A percentile compares a stretch with the other conserved stretches of the same genome.
These are phyloP conservation scores for Penicillium mononematosum DNA, from an alignment of 495 filamentous ascomycete species.

Conservation along the genomic window DNA sequence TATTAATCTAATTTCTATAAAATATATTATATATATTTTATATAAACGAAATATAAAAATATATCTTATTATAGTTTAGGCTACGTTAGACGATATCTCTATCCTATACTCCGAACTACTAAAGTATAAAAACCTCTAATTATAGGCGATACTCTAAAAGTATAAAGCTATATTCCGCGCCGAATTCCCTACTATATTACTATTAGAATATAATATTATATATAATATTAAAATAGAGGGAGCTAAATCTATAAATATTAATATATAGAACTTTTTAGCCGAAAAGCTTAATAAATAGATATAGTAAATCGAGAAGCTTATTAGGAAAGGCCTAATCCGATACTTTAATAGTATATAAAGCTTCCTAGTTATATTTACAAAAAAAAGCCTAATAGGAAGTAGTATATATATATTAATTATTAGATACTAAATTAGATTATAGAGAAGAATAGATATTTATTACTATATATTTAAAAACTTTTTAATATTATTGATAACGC, in stretches of 20 bases:
- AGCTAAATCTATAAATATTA: not conserved
- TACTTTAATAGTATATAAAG: not conserved
- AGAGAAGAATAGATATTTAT: not conserved
- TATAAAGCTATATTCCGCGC: not conserved
- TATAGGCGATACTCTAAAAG: not conserved
- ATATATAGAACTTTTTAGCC: not conserved
- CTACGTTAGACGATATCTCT: no score
- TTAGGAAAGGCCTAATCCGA: not conserved
- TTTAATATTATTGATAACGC: not conserved
- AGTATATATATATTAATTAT: not conserved
- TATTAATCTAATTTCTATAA: no score
- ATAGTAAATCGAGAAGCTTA: not conserved
- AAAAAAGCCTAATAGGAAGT: not conserved
- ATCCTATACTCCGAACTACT: no score
- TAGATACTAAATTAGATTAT: not conserved
- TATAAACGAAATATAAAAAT: no score
- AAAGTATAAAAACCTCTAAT: no score
- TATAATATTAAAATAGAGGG: not conserved
- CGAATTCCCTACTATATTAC: not conserved
- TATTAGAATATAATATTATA: not conserved
- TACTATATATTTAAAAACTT: not conserved
- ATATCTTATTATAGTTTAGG: no score
- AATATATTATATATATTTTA: no score
- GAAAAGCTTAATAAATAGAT: not conserved
- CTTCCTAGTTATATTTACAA: not conserved